A percentile compares a stretch with the other conserved stretches of the same genome.
phyloP scores from a whole-genome alignment of 2,329 filamentous ascomycete genomes.

The Nigrospora oryzae region DNA sequence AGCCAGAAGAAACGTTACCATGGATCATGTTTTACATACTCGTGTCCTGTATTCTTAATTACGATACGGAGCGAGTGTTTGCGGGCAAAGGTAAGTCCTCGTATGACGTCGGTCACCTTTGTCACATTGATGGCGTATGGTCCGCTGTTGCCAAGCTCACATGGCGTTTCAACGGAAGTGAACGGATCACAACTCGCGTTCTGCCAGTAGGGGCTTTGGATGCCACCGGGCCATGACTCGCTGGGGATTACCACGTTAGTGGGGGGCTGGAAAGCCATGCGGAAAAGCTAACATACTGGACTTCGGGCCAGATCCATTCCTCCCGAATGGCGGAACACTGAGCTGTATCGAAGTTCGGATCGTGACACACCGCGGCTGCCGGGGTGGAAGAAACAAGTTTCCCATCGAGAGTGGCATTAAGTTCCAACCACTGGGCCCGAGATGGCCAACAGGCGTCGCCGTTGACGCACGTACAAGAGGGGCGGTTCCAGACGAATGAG shows the following conservation, averaged over 20 bases:
- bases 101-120: conserved; percentile 7
- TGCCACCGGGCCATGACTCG: not conserved
- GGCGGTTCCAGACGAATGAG: too few relatives aligned
- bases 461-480: too few relatives aligned
- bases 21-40: too few relatives aligned
- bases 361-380: not conserved
- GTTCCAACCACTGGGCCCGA: too few relatives aligned
- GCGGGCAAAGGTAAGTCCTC: conserved; percentile 22
- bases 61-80: conserved; percentile 33
- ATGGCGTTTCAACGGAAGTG: not conserved
- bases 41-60: conserved; percentile 39
- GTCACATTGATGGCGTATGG: conserved; percentile 17
- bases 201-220: not conserved
- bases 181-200: conserved; percentile 2
- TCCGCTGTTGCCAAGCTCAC: conserved; percentile 1
- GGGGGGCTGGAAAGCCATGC: too few relatives aligned
- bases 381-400: not conserved
- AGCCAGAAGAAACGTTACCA: too few relatives aligned
- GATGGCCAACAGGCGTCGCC: too few relatives aligned
- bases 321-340: not conserved
- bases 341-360: not conserved
- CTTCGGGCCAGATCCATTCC: too few relatives aligned
- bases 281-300: too few relatives aligned
- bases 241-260: too few relatives aligned
- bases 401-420: too few relatives aligned